Percentiles rank a stretch among this genome's conserved stretches.
phyloP scores from a whole-genome alignment of 1,139 yeast genomes.

The Blastobotrys proliferans region DNA sequence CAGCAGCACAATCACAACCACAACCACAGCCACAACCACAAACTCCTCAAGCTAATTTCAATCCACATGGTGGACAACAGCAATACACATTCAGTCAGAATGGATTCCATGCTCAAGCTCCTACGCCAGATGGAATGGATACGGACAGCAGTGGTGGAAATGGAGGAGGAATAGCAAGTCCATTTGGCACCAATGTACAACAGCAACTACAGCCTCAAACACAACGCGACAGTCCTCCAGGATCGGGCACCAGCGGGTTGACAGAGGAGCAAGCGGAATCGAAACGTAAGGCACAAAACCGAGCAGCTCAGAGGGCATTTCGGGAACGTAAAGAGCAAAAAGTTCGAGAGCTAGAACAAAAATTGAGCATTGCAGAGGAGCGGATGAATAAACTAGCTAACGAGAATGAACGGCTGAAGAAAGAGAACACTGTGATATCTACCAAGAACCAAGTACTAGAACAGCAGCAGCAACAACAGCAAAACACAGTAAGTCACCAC shows the following conservation, averaged over 20 bases:
- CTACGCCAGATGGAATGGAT: too few species aligned
- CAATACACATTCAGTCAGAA: too few species aligned
- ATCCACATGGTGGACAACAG: background rate
- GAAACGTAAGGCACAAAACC: slow-evolving; percentile 73
- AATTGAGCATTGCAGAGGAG: slow-evolving; percentile 55
- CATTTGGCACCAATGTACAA: too few species aligned
- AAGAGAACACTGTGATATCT: slow-evolving; percentile 50
- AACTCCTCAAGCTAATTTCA: background rate
- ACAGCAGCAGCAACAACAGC: background rate
- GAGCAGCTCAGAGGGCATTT: slow-evolving; percentile 89
- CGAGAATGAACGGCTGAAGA: slow-evolving; percentile 52
- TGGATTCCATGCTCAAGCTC: too few species aligned
- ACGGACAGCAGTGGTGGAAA: too few species aligned
- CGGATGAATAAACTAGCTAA: slow-evolving; percentile 50
- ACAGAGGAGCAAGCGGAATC: too few species aligned
- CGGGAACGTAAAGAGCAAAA: slow-evolving; percentile 78
- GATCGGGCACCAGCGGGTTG: too few species aligned
- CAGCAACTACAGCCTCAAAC: too few species aligned
- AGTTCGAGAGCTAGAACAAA: slow-evolving; percentile 61
- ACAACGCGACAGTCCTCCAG: too few species aligned
- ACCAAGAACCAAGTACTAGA: slow-evolving; percentile 56
- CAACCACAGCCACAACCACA: background rate
- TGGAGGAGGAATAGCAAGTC: too few species aligned
- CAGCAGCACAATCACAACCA: too few species aligned
- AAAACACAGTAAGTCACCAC: slow-evolving; percentile 8